Base-by-base conservation (phyloP, 805 yeast genomes). In the Ogataea nakhonphanomensis region DNA sequence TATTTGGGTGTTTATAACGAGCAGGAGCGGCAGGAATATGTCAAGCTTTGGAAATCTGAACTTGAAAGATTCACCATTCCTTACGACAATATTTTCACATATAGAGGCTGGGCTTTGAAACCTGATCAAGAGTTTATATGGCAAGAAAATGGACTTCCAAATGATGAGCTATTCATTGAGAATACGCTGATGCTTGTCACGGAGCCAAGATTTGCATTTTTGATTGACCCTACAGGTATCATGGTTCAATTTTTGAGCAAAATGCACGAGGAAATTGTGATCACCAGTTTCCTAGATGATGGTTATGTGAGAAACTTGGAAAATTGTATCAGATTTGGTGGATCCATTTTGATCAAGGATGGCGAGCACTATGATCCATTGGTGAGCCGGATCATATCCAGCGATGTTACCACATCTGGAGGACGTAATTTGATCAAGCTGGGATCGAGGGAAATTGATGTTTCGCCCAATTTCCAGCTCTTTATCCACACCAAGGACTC, bases 301-400 rank as follows among this genome's bases (percentile, higher is more conserved):
- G 76, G 82, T 0, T 85, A 81, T 56, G 57, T 74, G 3, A 81
- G 79, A 48, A 83, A 78, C 30, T 54, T 91, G 11, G 95, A 89
- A 56, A 84, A 87, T 52, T 82, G 95, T 0, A 57, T 90, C 21
- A 67, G 93, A 48, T 90, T 90, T 68, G 97, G 98, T 4, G 88
- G 86, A 2, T 52, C 75, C 1, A 65, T 91, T 7, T 55, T 90
- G 10, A 70, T 91, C 12, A 78, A 78, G 49, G 91, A 91, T 62
- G 89, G 90, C 3, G 97, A 91, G 54, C 65, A 72, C 48, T 80
- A 75, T 54, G 91, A 91, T 56, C 95, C 96, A 0, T 62, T 85
- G 7, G 55, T 91, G 8, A 75, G 75, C 41, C 70, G 83, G 0
- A 60, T 91, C 1, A 59, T 91, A 34, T 70, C 76, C 33, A 67